Base-by-base conservation (phyloP, 345 rosid species). In the Gossypium longicalyx region DNA sequence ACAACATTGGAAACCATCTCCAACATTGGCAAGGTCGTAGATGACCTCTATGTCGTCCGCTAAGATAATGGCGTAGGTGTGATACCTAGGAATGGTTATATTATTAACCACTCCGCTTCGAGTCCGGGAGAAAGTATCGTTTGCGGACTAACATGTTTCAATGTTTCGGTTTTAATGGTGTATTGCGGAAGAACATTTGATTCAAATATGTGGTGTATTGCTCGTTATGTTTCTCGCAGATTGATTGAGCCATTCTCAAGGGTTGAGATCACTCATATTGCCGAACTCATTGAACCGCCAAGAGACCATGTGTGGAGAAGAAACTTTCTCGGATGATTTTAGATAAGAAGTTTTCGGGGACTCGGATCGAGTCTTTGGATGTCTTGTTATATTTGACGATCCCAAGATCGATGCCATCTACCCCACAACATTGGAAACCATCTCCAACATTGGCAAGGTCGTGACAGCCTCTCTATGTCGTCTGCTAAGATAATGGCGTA, bases 281-380 rank as follows among this genome's bases (percentile, higher is more conserved):
- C 96, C n/a, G 93, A 91, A 64, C 82, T 93, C 78, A 93, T 93
- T 20, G 97, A 78, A 68, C 78, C 89, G 68, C 93, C 94, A 0
- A 60, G 82, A 0, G 94, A 91, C 63, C 93, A 91, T 16, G 97
- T 95, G 76, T n/a, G n/a, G 98, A 95, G 88, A 95, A 93, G 84
- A 93, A 93, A 76, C 85, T 93, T 66, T 95, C 98, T 15, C 96
- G 93, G 87, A 95, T 95, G 97, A 93, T 93, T 65, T 83, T 93
- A 71, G 99, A 95, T 76, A 95, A 93, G 91, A 95, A 93, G 80
- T 91, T 95, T 71, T 98, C 97, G 0, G 98, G 98, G 63, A 95
- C 97, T 2, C 84, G 77, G 99, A 93, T 70, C 98, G 83, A 97
- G 99, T 69, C 93, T 3, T n/a, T n/a, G 99, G 99, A 20, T 95